Evolutionary conservation across 257 asterid species (phyloP).

Genomic region (Linaria vulgaris): DNA sequence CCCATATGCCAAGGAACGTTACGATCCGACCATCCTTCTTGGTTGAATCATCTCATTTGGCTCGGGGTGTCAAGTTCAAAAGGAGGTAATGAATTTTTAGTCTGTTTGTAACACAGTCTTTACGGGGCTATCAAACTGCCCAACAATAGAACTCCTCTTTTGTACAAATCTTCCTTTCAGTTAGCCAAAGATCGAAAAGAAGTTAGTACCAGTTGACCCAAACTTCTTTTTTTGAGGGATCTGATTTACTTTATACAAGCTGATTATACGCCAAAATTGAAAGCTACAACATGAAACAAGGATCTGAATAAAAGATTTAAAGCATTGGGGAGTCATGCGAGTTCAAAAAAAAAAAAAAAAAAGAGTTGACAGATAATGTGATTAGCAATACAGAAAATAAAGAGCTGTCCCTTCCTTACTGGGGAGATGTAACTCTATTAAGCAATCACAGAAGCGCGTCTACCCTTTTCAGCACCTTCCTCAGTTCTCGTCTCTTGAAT

Average conservation of each 20-base stretch:
- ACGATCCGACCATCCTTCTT: neutral
- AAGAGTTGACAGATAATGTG: neutral
- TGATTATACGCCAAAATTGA: conserved; percentile 5
- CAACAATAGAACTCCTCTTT: neutral
- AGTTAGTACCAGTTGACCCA: neutral
- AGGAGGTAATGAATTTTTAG: too few relatives aligned
- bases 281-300: neutral
- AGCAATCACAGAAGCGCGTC: neutral
- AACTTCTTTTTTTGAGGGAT: neutral
- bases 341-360: neutral
- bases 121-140: neutral
- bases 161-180: neutral
- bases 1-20: neutral
- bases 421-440: neutral
- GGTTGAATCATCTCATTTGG: too few relatives aligned
- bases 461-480: neutral
- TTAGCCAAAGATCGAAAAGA: neutral
- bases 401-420: neutral
- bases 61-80: too few relatives aligned
- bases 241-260: neutral
- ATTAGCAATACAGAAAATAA: neutral
- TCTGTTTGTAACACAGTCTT: neutral
- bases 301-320: neutral
- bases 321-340: neutral
- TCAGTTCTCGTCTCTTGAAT: neutral